Evolutionary conservation across 164 flowering plant species (phyloP).

Genomic region (Brasenia schreberi): DNA sequence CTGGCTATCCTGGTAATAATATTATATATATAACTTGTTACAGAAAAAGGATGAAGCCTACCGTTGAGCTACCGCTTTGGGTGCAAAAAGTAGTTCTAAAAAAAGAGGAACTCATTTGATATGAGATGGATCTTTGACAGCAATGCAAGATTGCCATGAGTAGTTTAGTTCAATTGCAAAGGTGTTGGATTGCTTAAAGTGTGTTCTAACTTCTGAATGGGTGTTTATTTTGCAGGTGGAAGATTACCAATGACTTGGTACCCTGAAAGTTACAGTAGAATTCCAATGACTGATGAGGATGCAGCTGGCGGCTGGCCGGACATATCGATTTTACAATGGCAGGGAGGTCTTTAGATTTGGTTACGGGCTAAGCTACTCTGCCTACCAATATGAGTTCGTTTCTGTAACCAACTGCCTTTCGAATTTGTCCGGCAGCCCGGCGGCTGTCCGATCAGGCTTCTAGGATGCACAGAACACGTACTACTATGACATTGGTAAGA

Average conservation of each 20-base stretch:
- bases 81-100: neutral
- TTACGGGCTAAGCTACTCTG: constrained; percentile 76
- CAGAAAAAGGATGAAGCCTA: too few species aligned
- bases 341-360: constrained; percentile 51
- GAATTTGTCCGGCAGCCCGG: constrained; percentile 15
- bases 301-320: constrained; percentile 56
- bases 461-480: constrained; percentile 7
- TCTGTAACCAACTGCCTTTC: constrained; percentile 23
- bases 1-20: too few species aligned
- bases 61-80: neutral
- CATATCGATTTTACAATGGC: constrained; percentile 75
- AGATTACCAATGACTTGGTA: constrained; percentile 73
- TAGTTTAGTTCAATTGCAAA: neutral
- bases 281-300: constrained; percentile 94
- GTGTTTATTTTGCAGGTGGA: constrained; percentile 68
- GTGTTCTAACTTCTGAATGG: neutral
- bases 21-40: too few species aligned
- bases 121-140: too few species aligned
- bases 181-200: too few species aligned
- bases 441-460: neutral
- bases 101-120: neutral
- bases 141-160: neutral
- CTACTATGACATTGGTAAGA: constrained; percentile 22
- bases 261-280: constrained; percentile 43
- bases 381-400: constrained; percentile 34